Conservation (phyloP, 208 protist genomes). For the Leishmania tarentolae region DNA sequence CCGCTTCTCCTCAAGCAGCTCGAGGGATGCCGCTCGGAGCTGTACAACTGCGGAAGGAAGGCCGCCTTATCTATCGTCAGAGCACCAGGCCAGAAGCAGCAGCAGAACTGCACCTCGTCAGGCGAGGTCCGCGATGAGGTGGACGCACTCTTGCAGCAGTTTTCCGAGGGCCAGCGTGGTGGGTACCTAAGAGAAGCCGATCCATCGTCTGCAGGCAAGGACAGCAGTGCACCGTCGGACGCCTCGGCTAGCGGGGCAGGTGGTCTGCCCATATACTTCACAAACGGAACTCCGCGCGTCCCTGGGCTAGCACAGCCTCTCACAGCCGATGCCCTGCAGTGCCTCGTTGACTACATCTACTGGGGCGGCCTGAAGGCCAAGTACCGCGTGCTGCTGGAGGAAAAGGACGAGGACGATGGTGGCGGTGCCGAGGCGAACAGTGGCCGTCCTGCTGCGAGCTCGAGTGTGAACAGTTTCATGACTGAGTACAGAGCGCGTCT, state of each 20-base stretch:
- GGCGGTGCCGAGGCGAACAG: neutral
- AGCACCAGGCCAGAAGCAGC: neutral
- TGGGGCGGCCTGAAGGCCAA: slow-evolving; percentile 63
- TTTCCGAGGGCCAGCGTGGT: slow-evolving; percentile 9
- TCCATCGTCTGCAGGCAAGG: neutral
- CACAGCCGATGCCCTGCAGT: slow-evolving; percentile 54
- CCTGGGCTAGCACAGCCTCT: slow-evolving; percentile 57
- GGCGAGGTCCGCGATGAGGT: slow-evolving; percentile 21
- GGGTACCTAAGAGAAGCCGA: neutral
- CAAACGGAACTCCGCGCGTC: slow-evolving; percentile 66
- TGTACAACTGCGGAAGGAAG: slow-evolving; percentile 2
- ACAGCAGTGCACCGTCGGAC: neutral
- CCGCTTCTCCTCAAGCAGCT: slow-evolving; percentile 66
- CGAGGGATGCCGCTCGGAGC: slow-evolving; percentile 51
- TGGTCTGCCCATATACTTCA: slow-evolving; percentile 57
- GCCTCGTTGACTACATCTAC: slow-evolving; percentile 70
- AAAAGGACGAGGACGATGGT: slow-evolving; percentile 36
- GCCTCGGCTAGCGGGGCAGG: neutral
- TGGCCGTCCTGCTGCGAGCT: neutral
- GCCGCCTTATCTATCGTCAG: neutral
- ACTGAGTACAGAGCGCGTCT: slow-evolving; percentile 27
- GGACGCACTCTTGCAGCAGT: slow-evolving; percentile 36
- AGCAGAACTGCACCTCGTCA: neutral
- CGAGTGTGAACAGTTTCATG: slow-evolving; percentile 12
- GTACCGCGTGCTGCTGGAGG: slow-evolving; percentile 58